Conservation (phyloP, 2,329 filamentous ascomycete genomes). For the Lecanicillium sp. region DNA sequence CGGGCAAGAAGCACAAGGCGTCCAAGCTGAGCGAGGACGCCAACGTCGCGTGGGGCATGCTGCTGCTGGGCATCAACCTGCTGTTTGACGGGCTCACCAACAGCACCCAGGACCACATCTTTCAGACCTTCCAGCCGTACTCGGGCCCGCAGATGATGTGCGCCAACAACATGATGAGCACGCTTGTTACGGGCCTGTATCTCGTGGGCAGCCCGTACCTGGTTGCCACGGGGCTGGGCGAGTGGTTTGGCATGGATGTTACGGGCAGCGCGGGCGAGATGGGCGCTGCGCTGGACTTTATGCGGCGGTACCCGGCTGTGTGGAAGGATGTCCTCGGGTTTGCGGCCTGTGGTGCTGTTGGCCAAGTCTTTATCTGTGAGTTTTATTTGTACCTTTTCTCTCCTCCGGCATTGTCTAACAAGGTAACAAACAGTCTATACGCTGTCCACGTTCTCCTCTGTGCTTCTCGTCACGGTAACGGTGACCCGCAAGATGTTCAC, state of each 20-base stretch:
- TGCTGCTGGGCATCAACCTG: conserved; percentile 80
- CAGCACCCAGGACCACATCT: conserved; percentile 93
- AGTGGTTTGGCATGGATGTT: conserved; percentile 59
- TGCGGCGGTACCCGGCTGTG: conserved; percentile 70
- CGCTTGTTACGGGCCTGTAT: conserved; percentile 67
- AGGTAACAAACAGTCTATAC: conserved; percentile 62
- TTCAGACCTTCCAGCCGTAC: conserved; percentile 70
- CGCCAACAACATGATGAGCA: conserved; percentile 85
- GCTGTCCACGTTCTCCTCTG: conserved; percentile 80
- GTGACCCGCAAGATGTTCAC: conserved; percentile 99
- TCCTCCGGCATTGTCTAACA: not conserved
- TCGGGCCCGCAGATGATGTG: conserved; percentile 99
- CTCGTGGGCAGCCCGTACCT: conserved; percentile 73
- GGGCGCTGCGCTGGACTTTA: conserved; percentile 69
- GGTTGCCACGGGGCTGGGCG: conserved; percentile 56
- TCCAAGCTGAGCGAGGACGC: conserved; percentile 37
- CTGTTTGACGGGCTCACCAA: conserved; percentile 96
- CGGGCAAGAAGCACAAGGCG: conserved; percentile 48
- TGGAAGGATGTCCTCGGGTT: conserved; percentile 87
- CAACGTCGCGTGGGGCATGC: conserved; percentile 69
- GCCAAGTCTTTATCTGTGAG: conserved; percentile 90
- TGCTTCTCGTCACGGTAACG: conserved; percentile 90
- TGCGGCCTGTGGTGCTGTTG: conserved; percentile 80
- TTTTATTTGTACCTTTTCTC: conserved; percentile 11
- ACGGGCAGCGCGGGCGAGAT: conserved; percentile 68